These are phyloP conservation scores for Nymphaea colorata DNA, from an alignment of 164 flowering plant genomes.

Conservation along the genomic window DNA sequence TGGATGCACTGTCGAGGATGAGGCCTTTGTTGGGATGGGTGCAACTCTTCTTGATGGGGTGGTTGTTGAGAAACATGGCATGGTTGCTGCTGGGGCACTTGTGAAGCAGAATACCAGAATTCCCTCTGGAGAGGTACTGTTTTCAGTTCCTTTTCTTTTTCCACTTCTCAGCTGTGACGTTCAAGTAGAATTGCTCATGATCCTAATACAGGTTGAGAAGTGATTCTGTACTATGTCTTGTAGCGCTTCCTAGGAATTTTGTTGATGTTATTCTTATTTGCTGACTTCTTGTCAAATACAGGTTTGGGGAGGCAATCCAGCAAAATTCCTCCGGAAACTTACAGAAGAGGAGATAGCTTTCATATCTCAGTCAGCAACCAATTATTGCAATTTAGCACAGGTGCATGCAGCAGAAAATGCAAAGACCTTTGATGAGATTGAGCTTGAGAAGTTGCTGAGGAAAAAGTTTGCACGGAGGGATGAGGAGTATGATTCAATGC, in stretches of 20 bases:
- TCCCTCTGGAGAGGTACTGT: constrained; percentile 68
- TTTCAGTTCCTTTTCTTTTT: not conserved
- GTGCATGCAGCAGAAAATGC: constrained; percentile 92
- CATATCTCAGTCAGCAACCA: constrained; percentile 76
- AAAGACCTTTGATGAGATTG: constrained; percentile 77
- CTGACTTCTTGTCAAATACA: constrained; percentile 10
- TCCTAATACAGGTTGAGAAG: too few relatives aligned
- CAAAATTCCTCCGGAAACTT: constrained; percentile 86
- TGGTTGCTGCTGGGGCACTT: constrained; percentile 97
- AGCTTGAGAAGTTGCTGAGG: constrained; percentile 74
- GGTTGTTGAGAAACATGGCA: constrained; percentile 75
- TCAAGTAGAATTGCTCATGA: too few relatives aligned
- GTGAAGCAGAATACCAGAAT: constrained; percentile 84
- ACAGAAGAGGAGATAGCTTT: constrained; percentile 81
- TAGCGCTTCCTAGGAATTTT: not conserved
- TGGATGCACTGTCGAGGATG: constrained; percentile 93
- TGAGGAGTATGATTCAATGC: constrained; percentile 84
- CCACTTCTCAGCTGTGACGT: too few relatives aligned
- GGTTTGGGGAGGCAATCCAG: constrained; percentile 99
- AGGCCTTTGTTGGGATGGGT: constrained; percentile 92
- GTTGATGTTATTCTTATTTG: not conserved
- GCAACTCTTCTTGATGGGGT: constrained; percentile 88
- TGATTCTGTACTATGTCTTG: not conserved
- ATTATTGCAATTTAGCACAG: constrained; percentile 74
- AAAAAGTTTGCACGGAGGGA: constrained; percentile 76